A percentile compares a stretch with the other conserved stretches of the same genome.
phyloP scores from a whole-genome alignment of 2,329 filamentous ascomycete genomes.

The Remersonia thermophila region DNA sequence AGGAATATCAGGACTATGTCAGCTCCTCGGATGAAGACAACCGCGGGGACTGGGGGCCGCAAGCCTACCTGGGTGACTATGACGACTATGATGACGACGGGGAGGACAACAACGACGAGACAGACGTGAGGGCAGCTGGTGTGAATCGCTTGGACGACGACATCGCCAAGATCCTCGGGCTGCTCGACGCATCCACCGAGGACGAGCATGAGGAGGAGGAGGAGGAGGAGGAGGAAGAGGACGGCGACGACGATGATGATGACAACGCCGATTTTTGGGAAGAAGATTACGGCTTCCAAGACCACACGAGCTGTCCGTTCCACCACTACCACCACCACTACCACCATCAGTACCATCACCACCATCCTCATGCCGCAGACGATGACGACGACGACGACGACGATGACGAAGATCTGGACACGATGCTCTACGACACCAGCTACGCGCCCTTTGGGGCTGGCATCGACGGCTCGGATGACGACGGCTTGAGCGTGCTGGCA shows the following conservation, averaged over 20 bases:
- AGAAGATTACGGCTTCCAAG: conserved; percentile 1
- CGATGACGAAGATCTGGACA: conserved; percentile 7
- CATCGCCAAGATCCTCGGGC: conserved; percentile 4
- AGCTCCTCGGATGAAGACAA: no score
- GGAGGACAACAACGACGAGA: no score
- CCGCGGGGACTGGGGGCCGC: no score
- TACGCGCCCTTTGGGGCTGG: neutral
- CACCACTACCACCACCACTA: conserved; percentile 2
- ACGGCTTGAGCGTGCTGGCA: conserved; percentile 8
- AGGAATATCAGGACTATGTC: no score
- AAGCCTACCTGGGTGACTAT: no score
- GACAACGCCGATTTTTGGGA: neutral
- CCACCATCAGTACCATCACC: no score
- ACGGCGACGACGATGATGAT: neutral
- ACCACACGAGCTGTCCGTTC: neutral
- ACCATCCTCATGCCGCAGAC: no score
- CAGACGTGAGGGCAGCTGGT: no score
- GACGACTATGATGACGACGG: no score
- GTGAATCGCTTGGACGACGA: conserved; percentile 5
- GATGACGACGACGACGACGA: no score
- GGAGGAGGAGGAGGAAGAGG: conserved; percentile 1
- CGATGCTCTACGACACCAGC: conserved; percentile 12
- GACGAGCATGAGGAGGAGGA: conserved; percentile 1
- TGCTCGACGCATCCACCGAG: neutral
- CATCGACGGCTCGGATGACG: conserved; percentile 16